Evolutionary conservation across 83 land plant genomes (phyloP).

Genomic region (Picea mariana): DNA sequence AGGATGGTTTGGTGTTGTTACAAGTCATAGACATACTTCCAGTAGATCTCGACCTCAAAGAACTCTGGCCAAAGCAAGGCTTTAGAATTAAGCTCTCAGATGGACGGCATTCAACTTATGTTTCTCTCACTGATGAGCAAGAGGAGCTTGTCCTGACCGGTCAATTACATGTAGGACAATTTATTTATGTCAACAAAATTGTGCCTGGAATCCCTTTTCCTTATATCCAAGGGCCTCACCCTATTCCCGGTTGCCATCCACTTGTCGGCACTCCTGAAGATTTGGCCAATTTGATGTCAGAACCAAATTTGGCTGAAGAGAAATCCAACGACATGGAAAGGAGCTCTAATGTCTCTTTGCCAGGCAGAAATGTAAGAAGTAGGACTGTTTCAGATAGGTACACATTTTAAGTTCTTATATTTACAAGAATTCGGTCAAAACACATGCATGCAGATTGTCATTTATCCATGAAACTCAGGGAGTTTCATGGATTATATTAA

Average conservation of each 20-base stretch:
- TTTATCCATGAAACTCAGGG: no score
- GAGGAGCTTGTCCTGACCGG: constrained; percentile 63
- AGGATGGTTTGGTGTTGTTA: constrained; percentile 26
- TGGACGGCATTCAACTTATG: constrained; percentile 68
- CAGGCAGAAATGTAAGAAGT: no score
- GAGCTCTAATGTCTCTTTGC: constrained; percentile 16
- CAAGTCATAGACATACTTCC: constrained; percentile 79
- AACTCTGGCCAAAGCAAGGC: constrained; percentile 63
- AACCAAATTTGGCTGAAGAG: no score
- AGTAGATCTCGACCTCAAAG: constrained; percentile 62
- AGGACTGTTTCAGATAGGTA: no score
- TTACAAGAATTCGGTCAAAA: no score
- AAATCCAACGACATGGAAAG: constrained; percentile 26
- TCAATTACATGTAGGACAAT: constrained; percentile 74
- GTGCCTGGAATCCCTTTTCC: constrained; percentile 61
- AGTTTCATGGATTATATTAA: no score
- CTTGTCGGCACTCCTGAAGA: constrained; percentile 65
- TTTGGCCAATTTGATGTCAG: constrained; percentile 26
- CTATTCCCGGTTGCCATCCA: constrained; percentile 62
- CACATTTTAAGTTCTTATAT: no score
- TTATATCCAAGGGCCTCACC: constrained; percentile 39
- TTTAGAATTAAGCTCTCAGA: constrained; percentile 78
- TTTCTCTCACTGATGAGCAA: constrained; percentile 55
- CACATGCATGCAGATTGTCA: no score
- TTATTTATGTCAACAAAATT: constrained; percentile 51